Evolutionary conservation across 257 asterid species (phyloP).

Genomic region (Echites panduratus): DNA sequence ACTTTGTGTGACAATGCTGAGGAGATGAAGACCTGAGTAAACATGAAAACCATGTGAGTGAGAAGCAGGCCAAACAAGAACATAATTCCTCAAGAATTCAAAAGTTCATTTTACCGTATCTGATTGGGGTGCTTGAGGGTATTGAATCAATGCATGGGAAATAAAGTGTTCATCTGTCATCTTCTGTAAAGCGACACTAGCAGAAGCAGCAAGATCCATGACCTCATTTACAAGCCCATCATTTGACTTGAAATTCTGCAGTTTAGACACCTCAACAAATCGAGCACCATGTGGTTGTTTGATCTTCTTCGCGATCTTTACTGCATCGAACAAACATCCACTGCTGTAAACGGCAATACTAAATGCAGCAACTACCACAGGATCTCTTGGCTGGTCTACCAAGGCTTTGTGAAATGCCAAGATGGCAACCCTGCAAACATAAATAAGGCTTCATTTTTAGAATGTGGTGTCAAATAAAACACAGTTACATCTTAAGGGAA

Average conservation of each 20-base stretch:
- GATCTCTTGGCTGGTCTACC: slow-evolving; percentile 26
- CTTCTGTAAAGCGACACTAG: slow-evolving; percentile 18
- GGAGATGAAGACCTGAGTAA: slow-evolving; percentile 26
- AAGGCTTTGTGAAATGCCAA: slow-evolving; percentile 34
- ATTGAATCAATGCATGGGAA: slow-evolving; percentile 23
- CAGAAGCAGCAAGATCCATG: slow-evolving; percentile 23
- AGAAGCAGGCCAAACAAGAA: neutral
- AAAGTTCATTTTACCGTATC: slow-evolving; percentile 19
- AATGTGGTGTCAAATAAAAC: neutral
- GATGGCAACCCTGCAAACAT: slow-evolving; percentile 24
- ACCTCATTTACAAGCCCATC: slow-evolving; percentile 19
- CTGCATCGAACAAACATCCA: slow-evolving; percentile 21
- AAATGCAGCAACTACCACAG: slow-evolving; percentile 33
- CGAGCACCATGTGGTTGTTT: slow-evolving; percentile 21
- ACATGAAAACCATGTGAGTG: neutral
- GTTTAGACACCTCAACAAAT: slow-evolving; percentile 17
- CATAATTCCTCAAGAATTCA: neutral
- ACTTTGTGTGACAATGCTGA: slow-evolving; percentile 15
- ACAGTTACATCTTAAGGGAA: neutral
- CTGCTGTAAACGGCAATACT: slow-evolving; percentile 23
- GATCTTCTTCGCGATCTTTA: slow-evolving; percentile 20
- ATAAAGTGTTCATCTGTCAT: slow-evolving; percentile 27
- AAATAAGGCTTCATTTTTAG: neutral
- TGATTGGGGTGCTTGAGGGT: slow-evolving; percentile 27
- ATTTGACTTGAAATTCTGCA: slow-evolving; percentile 8